Percentiles rank a stretch among this genome's conserved stretches.
These are phyloP conservation scores for Carpediemonas membranifera DNA, from an alignment of 78 protist species.

Conservation along the genomic window DNA sequence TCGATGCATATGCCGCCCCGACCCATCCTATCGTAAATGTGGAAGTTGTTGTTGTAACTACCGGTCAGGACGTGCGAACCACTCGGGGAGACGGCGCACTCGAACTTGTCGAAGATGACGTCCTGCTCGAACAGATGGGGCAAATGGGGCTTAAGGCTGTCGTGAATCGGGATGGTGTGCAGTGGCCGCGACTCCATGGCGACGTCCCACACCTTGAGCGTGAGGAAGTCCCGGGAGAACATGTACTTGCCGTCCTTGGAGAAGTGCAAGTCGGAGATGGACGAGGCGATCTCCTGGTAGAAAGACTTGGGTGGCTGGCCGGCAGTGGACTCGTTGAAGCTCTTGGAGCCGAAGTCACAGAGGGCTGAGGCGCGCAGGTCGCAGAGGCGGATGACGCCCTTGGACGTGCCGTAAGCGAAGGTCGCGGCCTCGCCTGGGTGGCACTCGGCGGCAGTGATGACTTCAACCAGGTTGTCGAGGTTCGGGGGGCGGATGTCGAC, in stretches of 20 bases:
- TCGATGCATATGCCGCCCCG: conserved; percentile 32
- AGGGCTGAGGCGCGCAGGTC: conserved; percentile 69
- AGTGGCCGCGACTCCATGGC: conserved; percentile 53
- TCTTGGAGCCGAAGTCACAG: conserved; percentile 39
- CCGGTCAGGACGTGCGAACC: conserved; percentile 62
- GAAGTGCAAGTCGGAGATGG: conserved; percentile 73
- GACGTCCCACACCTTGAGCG: conserved; percentile 79
- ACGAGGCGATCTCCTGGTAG: conserved; percentile 15
- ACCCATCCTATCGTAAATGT: conserved; percentile 58
- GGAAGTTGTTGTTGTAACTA: conserved; percentile 68
- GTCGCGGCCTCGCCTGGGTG: conserved; percentile 56
- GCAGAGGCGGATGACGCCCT: conserved; percentile 19
- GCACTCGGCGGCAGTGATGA: conserved; percentile 81
- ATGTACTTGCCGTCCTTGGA: conserved; percentile 71
- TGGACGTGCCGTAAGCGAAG: conserved; percentile 16
- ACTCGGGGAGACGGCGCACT: conserved; percentile 56
- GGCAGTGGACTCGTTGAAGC: too few species aligned
- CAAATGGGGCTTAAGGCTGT: conserved; percentile 50
- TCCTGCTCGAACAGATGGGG: conserved; percentile 85
- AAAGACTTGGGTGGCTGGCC: neutral
- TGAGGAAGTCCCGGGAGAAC: conserved; percentile 79
- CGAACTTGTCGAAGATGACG: conserved; percentile 83
- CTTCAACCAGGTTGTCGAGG: conserved; percentile 92
- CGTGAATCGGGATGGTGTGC: conserved; percentile 61
- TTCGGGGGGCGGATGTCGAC: conserved; percentile 92